Conservation (phyloP, 805 yeast genomes). For the Schizosaccharomyces cryophilus region DNA sequence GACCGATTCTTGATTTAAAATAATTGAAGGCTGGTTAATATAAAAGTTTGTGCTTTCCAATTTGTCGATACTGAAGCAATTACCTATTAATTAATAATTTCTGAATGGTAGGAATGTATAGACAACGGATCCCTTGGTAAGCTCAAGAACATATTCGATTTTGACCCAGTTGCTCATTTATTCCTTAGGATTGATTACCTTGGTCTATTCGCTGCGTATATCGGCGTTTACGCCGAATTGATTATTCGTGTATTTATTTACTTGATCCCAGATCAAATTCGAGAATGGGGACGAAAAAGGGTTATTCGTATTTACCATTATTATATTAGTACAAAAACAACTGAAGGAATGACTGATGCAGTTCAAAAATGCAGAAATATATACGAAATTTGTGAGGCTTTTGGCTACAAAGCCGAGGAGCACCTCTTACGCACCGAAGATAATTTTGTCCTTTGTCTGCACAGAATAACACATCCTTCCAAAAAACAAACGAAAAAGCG, state of each 20-base stretch:
- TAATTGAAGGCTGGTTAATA: too few species aligned
- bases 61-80: too few species aligned
- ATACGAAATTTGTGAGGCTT: constrained; percentile 26
- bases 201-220: background rate
- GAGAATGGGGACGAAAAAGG: background rate
- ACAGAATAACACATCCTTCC: constrained; percentile 18
- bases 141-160: too few species aligned
- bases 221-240: background rate
- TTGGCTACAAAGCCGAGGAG: constrained; percentile 49
- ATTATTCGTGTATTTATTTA: background rate
- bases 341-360: background rate
- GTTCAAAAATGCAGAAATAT: background rate
- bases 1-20: too few species aligned
- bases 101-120: too few species aligned
- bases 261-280: background rate
- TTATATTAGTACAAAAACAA: background rate
- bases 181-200: background rate
- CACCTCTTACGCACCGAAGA: constrained; percentile 58
- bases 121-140: too few species aligned
- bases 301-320: background rate
- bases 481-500: background rate
- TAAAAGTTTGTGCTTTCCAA: too few species aligned
- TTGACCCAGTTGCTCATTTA: background rate
- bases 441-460: constrained; percentile 50
- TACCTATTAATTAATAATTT: too few species aligned